A percentile compares a stretch with the other conserved stretches of the same genome.
Conservation (phyloP, 225 moss, liverwort and hornwort species). For the Pleurozium schreberi region DNA sequence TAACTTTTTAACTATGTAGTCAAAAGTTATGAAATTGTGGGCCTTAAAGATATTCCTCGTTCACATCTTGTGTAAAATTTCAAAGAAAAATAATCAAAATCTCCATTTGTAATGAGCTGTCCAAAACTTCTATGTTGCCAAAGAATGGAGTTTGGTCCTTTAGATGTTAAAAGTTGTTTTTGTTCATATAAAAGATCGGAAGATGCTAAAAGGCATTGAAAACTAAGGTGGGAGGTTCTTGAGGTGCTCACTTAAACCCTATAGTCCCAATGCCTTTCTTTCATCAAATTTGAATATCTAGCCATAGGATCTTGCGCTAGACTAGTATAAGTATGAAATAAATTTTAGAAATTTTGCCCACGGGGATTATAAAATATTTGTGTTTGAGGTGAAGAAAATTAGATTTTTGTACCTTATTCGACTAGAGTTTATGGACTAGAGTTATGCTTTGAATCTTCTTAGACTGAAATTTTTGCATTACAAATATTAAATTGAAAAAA, state of each 20-base stretch:
- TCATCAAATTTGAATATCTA: not conserved
- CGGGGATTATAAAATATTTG: not conserved
- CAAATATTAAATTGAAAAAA: too few relatives aligned
- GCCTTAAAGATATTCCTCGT: too few relatives aligned
- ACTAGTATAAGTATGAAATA: not conserved
- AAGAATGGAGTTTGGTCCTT: too few relatives aligned
- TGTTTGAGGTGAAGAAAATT: not conserved
- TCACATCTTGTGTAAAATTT: too few relatives aligned
- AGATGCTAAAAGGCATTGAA: not conserved
- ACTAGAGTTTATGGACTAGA: not conserved
- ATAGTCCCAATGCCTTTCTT: too few relatives aligned
- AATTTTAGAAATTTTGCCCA: not conserved
- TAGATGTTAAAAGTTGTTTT: too few relatives aligned
- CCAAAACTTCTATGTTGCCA: too few relatives aligned
- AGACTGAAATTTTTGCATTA: too few relatives aligned
- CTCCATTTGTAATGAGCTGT: too few relatives aligned
- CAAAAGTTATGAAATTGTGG: too few relatives aligned
- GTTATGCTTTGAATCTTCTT: not conserved
- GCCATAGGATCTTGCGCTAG: not conserved
- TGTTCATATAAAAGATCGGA: accelerated
- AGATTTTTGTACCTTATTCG: not conserved
- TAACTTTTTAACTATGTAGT: too few relatives aligned
- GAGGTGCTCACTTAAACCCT: not conserved
- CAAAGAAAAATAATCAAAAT: too few relatives aligned
- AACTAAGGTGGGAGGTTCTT: not conserved